phyloP scores from a whole-genome alignment of 2,329 filamentous ascomycete species.

The Acrocalymma vagum region DNA sequence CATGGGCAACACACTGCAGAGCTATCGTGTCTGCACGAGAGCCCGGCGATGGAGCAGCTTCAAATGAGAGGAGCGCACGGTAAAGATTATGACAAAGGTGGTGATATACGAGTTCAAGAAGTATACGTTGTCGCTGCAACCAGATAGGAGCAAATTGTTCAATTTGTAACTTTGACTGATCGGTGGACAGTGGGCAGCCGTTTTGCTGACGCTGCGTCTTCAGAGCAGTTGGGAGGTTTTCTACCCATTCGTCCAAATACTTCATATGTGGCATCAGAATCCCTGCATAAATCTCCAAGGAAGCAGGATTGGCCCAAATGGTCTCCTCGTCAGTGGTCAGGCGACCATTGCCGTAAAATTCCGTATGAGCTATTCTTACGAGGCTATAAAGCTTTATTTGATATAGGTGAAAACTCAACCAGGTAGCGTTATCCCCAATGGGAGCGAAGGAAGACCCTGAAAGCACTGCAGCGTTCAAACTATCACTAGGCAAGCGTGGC shows the following conservation, averaged over 20 bases:
- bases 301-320: no score
- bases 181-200: constrained; percentile 24
- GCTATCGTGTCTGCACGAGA: constrained; percentile 9
- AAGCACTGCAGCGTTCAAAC: no score
- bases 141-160: constrained; percentile 6
- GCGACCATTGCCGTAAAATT: no score
- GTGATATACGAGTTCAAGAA: constrained; percentile 38
- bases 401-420: not conserved
- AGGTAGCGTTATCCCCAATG: no score
- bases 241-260: constrained; percentile 40
- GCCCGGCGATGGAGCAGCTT: constrained; percentile 1
- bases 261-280: constrained; percentile 35
- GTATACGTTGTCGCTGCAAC: constrained; percentile 18
- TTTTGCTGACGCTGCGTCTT: constrained; percentile 13
- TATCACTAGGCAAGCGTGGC: no score
- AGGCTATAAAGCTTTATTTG: constrained; percentile 48
- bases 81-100: constrained; percentile 25
- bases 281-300: constrained; percentile 42
- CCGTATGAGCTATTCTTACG: no score
- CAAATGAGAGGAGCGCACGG: constrained; percentile 35
- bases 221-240: constrained; percentile 48
- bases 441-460: no score
- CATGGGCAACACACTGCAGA: constrained; percentile 27
- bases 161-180: constrained; percentile 17
- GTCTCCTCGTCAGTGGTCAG: no score